A percentile compares a stretch with the other conserved stretches of the same genome.
phyloP scores from a whole-genome alignment of 2,329 filamentous ascomycete genomes.

The Trichoderma atrobrunneum region DNA sequence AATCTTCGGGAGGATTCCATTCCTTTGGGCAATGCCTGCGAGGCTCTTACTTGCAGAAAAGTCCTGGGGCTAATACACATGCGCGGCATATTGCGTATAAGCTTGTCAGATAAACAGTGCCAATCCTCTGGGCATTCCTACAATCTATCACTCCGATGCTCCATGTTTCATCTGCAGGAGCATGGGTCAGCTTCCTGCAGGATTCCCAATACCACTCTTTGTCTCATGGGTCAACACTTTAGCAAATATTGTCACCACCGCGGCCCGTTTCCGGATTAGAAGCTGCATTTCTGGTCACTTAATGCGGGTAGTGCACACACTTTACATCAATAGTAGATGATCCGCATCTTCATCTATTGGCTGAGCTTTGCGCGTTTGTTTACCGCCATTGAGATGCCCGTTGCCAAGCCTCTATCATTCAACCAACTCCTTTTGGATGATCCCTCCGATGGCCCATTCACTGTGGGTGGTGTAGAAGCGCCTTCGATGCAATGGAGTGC shows the following conservation, averaged over 20 bases:
- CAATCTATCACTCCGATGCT: background rate
- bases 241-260: conserved; percentile 1
- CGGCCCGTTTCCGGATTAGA: conserved; percentile 14
- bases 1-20: background rate
- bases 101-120: background rate
- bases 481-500: background rate
- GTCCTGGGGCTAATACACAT: background rate
- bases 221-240: conserved; percentile 11
- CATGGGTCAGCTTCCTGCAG: conserved; percentile 15
- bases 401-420: background rate
- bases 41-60: conserved; percentile 9
- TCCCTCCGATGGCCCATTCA: background rate
- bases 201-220: background rate
- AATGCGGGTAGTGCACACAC: background rate
- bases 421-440: background rate
- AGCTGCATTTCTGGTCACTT: background rate
- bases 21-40: conserved; percentile 20
- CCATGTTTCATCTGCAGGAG: conserved; percentile 10
- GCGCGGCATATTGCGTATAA: background rate
- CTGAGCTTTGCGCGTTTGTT: background rate
- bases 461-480: background rate
- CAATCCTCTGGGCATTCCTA: background rate
- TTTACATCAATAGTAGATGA: background rate
- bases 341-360: background rate
- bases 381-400: background rate